Conservation (phyloP, 140 eudicot genomes). For the Artemisia princeps region DNA sequence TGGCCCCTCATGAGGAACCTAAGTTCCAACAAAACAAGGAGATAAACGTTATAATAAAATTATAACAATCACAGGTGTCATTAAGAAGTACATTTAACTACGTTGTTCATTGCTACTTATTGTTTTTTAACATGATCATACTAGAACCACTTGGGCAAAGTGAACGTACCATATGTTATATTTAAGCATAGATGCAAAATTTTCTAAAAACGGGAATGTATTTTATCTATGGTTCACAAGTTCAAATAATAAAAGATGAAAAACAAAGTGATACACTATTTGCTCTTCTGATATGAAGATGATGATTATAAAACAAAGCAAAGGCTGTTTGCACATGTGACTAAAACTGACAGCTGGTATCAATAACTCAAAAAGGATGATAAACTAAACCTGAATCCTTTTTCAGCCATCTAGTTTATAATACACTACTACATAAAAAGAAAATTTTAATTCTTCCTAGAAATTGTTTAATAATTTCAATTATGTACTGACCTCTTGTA, state of each 20-base stretch:
- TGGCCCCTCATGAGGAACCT: slow-evolving; percentile 48
- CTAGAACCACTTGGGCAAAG: too few species aligned
- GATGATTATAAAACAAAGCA: neutral
- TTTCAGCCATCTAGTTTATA: neutral
- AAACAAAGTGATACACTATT: neutral
- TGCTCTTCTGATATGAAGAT: neutral
- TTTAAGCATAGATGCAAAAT: neutral
- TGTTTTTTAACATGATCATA: neutral
- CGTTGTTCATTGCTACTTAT: neutral
- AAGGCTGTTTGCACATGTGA: neutral
- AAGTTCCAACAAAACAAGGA: slow-evolving; percentile 12
- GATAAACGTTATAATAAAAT: slow-evolving; percentile 12
- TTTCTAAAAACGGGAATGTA: neutral
- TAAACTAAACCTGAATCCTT: neutral
- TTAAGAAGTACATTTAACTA: neutral
- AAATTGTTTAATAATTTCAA: neutral
- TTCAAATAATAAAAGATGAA: neutral
- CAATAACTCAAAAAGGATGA: neutral
- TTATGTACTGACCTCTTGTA: slow-evolving; percentile 36
- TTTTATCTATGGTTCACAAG: neutral
- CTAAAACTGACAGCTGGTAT: neutral
- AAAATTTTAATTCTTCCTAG: neutral
- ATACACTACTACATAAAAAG: neutral
- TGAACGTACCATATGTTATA: too few species aligned
- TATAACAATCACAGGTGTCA: neutral